Evolutionary conservation across 345 rosid genomes (phyloP).

Genomic region (Eucalyptus cloeziana): DNA sequence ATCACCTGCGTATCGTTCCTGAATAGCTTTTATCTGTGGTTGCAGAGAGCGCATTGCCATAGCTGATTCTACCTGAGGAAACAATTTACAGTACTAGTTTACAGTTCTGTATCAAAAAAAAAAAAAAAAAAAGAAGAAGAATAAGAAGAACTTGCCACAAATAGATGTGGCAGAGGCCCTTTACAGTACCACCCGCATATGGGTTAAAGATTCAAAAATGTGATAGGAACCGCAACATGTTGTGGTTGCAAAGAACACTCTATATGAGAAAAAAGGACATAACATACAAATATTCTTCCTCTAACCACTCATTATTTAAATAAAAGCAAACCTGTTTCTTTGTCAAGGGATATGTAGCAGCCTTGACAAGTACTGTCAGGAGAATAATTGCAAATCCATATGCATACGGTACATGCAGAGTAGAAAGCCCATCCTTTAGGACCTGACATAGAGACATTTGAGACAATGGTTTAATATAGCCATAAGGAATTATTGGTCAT

Average conservation of each 20-base stretch:
- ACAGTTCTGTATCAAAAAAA: not conserved
- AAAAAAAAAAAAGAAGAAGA: not conserved
- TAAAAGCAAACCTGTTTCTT: slow-evolving; percentile 65
- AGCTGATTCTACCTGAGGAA: slow-evolving; percentile 76
- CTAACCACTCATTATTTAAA: not conserved
- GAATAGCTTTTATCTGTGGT: slow-evolving; percentile 91
- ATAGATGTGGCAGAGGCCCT: not conserved
- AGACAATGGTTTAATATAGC: not conserved
- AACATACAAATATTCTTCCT: not conserved
- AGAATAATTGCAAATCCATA: slow-evolving; percentile 94
- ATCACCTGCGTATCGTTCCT: slow-evolving; percentile 71
- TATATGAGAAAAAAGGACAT: not conserved
- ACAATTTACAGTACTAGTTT: not conserved
- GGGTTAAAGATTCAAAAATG: not conserved
- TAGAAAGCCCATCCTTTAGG: slow-evolving; percentile 67
- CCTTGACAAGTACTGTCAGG: slow-evolving; percentile 81
- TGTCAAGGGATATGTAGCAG: slow-evolving; percentile 87
- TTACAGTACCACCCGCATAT: not conserved
- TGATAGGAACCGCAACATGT: not conserved
- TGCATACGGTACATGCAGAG: slow-evolving; percentile 68
- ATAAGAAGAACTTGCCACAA: not conserved
- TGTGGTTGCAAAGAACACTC: not conserved
- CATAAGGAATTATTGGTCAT: not conserved
- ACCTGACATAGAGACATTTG: slow-evolving; percentile 28
- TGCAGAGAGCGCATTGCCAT: slow-evolving; percentile 91